Conservation (phyloP, 2,329 filamentous ascomycete genomes). For the Colletotrichum sp. region DNA sequence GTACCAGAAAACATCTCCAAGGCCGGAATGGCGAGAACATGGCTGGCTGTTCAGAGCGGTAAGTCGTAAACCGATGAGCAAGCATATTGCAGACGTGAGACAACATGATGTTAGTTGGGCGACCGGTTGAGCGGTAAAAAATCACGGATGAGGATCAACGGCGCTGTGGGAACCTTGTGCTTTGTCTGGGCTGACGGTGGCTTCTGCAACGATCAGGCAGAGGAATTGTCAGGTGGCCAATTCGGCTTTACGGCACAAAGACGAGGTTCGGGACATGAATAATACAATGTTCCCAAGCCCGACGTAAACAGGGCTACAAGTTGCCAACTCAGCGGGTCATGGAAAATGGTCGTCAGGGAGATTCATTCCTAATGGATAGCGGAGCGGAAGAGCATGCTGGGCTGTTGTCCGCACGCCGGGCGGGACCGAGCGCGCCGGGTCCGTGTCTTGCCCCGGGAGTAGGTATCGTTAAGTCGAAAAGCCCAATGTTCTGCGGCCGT, state of each 20-base stretch:
- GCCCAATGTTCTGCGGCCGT: not conserved
- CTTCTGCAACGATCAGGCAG: not conserved
- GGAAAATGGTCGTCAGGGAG: not conserved
- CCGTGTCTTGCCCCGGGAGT: not conserved
- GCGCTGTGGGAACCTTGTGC: not conserved
- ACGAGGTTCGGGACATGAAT: not conserved
- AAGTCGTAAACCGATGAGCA: not conserved
- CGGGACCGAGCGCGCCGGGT: not conserved
- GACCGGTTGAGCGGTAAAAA: not conserved
- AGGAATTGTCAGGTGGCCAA: not conserved
- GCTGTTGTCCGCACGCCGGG: not conserved
- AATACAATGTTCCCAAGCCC: not conserved
- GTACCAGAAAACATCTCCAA: not conserved
- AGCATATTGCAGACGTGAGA: not conserved
- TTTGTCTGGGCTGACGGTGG: not conserved
- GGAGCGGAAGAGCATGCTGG: not conserved
- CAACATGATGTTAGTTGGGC: not conserved
- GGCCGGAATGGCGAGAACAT: not conserved
- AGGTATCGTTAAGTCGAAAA: not conserved
- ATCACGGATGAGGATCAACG: not conserved
- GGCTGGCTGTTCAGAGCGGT: not conserved
- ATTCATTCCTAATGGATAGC: not conserved
- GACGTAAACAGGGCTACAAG: not conserved
- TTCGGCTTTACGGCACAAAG: not conserved
- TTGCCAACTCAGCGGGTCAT: not conserved